Percentiles rank a stretch among this genome's conserved stretches.
phyloP scores from a whole-genome alignment of 805 yeast genomes.

The Sugiyamaella lignohabitans region DNA sequence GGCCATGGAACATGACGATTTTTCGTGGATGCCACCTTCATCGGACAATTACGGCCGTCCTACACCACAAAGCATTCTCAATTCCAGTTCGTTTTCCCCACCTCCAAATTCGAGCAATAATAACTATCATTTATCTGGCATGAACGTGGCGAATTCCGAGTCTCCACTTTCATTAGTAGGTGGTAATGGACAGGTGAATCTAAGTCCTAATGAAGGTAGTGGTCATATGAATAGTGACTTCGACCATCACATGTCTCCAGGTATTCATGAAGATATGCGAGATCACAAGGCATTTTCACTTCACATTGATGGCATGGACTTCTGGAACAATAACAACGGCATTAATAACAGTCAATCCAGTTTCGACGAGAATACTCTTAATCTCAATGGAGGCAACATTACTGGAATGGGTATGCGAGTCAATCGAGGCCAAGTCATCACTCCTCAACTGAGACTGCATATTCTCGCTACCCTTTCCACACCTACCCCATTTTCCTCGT shows the following conservation, averaged over 20 bases:
- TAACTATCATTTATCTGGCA: too few relatives aligned
- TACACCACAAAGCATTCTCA: slow-evolving; percentile 12
- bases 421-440: slow-evolving; percentile 18
- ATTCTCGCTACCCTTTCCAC: slow-evolving; percentile 26
- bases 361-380: neutral
- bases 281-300: slow-evolving; percentile 9
- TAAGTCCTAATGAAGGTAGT: neutral
- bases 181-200: neutral
- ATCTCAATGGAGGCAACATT: neutral
- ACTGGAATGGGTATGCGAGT: neutral
- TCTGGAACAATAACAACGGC: neutral
- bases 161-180: slow-evolving; percentile 7
- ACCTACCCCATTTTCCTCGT: slow-evolving; percentile 31
- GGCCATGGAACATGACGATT: slow-evolving; percentile 14
- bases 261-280: slow-evolving; percentile 6
- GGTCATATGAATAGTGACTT: neutral
- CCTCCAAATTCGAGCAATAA: slow-evolving; percentile 6
- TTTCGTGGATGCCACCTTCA: slow-evolving; percentile 20
- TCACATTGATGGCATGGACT: slow-evolving; percentile 12
- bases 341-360: neutral
- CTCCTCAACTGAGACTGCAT: slow-evolving; percentile 26
- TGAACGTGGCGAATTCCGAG: neutral
- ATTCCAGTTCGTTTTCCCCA: slow-evolving; percentile 10
- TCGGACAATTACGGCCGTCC: slow-evolving; percentile 1
- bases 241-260: neutral